Evolutionary conservation across 2,329 filamentous ascomycete genomes (phyloP).

Genomic region (Cytospora mali): DNA sequence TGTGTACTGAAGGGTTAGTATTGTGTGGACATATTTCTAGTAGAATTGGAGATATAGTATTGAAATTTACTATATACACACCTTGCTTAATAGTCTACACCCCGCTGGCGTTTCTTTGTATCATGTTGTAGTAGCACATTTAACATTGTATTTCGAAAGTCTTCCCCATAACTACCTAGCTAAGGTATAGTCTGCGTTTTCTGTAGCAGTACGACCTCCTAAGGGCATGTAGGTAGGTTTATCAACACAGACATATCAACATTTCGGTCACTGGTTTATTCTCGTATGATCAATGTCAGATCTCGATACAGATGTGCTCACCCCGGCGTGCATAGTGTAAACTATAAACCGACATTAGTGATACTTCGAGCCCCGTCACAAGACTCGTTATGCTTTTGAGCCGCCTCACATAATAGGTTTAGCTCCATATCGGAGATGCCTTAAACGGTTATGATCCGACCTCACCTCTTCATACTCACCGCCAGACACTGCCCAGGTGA

Average conservation of each 20-base stretch:
- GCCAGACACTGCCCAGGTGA: not conserved
- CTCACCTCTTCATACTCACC: slow-evolving; percentile 8
- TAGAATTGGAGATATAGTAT: not conserved
- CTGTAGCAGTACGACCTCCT: too few species aligned
- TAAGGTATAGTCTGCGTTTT: too few species aligned
- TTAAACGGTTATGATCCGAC: slow-evolving; percentile 19
- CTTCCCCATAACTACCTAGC: too few species aligned
- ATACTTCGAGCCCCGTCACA: not conserved
- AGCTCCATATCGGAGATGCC: slow-evolving; percentile 11
- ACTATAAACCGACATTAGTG: too few species aligned
- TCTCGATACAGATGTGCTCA: too few species aligned
- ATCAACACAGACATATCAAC: too few species aligned
- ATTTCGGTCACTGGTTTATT: too few species aligned
- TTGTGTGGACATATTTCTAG: not conserved
- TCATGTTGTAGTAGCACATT: too few species aligned
- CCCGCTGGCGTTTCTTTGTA: too few species aligned
- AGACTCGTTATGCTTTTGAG: not conserved
- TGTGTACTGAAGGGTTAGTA: not conserved
- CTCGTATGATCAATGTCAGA: too few species aligned
- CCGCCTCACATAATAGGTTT: not conserved
- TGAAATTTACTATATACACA: not conserved
- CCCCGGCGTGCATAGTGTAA: not conserved
- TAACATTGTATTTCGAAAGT: too few species aligned
- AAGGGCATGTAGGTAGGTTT: too few species aligned
- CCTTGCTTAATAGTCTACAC: not conserved